phyloP scores from a whole-genome alignment of 768 basidiomycete species.

The Chiua virens region DNA sequence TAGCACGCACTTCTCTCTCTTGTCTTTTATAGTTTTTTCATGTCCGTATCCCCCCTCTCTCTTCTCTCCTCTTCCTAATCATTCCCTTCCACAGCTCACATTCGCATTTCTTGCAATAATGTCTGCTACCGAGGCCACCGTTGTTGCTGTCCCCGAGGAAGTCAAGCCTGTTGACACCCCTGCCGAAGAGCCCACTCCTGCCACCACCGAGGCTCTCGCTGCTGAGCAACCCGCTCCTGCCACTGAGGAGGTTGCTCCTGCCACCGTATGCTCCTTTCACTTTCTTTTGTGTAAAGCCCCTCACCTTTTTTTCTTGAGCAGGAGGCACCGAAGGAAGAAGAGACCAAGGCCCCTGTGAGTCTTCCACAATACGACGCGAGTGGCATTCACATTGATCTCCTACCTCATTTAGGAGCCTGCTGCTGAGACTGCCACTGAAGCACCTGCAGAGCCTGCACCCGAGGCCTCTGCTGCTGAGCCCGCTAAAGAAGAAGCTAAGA shows the following conservation, averaged over 20 bases:
- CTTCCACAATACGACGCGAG: no score
- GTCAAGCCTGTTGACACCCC: constrained; percentile 47
- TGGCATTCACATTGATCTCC: not conserved
- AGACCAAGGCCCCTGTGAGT: constrained; percentile 39
- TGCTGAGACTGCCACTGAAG: constrained; percentile 26
- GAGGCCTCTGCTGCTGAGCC: constrained; percentile 34
- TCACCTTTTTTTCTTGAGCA: constrained; percentile 3
- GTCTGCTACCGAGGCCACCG: constrained; percentile 70
- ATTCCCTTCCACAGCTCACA: constrained; percentile 45
- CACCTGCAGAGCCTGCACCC: constrained; percentile 25
- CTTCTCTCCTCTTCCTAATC: constrained; percentile 3
- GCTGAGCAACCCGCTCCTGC: constrained; percentile 26
- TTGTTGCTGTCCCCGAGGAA: constrained; percentile 52
- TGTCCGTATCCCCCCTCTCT: constrained; percentile 34
- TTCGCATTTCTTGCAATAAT: constrained; percentile 68
- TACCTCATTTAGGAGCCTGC: constrained; percentile 35
- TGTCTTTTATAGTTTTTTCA: constrained; percentile 54
- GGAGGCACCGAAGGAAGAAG: constrained; percentile 46
- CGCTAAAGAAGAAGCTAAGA: constrained; percentile 44
- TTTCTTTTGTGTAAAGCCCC: not conserved
- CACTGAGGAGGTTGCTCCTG: constrained; percentile 34
- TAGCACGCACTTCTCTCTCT: constrained; percentile 61
- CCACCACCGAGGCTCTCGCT: constrained; percentile 28
- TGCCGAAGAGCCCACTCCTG: constrained; percentile 29
- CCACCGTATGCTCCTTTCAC: constrained; percentile 31